Evolutionary conservation across 345 rosid species (phyloP), one percentile per base, ranked within the genome.

Genomic region (Luvunga scandens): DNA sequence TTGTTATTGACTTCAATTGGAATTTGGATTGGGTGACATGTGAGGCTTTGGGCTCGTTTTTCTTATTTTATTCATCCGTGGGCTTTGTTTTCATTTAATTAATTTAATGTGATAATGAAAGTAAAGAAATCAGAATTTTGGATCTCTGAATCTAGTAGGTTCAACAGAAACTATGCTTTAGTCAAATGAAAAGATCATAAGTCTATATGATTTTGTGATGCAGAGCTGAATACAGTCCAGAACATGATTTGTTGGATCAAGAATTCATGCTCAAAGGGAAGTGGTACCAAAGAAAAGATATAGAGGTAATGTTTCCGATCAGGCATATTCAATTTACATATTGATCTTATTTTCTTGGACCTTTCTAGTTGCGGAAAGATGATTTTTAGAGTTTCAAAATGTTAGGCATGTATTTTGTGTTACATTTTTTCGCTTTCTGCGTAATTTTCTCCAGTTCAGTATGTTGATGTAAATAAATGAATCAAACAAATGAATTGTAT

Each of bases 201-300:
- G 48, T 76, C 65, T 69, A 6, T 69, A 18, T 18, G 36, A 66
- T 83, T 33, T 65, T 30, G 13, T 69, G 77, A 63, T 85, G 86
- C 89, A 96, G 99, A 84, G 99, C 99, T 34, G 97, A 96, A 83
- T 96, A 96, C 81, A 84, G 82, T 61, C 92, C 99, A 24, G 87
- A 90, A 65, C 86, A 89, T 90, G 99, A 94, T 88, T 82, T 96
- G 68, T 87, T 94, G 82, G 99, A 92, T 69, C 86, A 90, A 61
- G 92, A 94, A 76, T 96, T 96, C 80, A 76, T 84, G 85, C 86
- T 93, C 84, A 94, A 84, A 86, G 95, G 95, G 70, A 96, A 93
- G 87, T 86, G 93, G 94, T 94, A 89, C 79, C 94, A 87, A 72
- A 90, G 99, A 79, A 96, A 92, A 77, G 99, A 96, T 80, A 66